Percentiles rank a stretch among this genome's conserved stretches.
These are phyloP conservation scores for Trifolium repens DNA, from an alignment of 306 rosid species.

Conservation along the genomic window DNA sequence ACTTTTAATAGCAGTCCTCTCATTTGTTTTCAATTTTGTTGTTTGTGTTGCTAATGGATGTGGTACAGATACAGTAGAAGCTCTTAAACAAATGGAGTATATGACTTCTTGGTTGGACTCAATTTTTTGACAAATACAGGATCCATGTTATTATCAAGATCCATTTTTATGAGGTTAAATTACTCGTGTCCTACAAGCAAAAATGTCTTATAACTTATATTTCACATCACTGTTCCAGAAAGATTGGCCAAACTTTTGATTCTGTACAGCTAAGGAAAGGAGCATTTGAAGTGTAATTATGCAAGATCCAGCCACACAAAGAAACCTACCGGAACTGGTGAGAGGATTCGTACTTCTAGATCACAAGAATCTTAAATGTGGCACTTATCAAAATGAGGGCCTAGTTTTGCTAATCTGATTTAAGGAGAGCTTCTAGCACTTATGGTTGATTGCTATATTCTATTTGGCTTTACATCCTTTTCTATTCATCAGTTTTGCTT, in stretches of 20 bases:
- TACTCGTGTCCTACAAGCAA: conserved; percentile 25
- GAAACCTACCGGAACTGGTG: conserved; percentile 32
- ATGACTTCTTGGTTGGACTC: conserved; percentile 20
- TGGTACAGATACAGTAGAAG: conserved; percentile 22
- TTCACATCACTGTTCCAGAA: conserved; percentile 19
- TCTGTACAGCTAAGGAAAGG: conserved; percentile 20
- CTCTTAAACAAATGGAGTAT: not conserved
- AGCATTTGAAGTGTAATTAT: conserved; percentile 26
- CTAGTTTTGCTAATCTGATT: conserved; percentile 26
- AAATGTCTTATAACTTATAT: not conserved
- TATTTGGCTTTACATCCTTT: not conserved
- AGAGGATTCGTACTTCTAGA: conserved; percentile 1
- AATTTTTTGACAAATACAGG: not conserved
- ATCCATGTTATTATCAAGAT: conserved; percentile 26
- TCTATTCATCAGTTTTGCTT: conserved; percentile 3
- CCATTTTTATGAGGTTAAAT: conserved; percentile 19
- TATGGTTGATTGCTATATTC: not conserved
- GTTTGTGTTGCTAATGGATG: conserved; percentile 32
- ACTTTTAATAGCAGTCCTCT: no score
- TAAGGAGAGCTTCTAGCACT: conserved; percentile 10
- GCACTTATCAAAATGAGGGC: conserved; percentile 5
- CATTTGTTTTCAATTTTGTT: not conserved
- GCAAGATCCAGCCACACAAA: conserved; percentile 22
- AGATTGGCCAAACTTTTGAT: conserved; percentile 23
- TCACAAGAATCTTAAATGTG: conserved; percentile 22